Evolutionary conservation across 176 grass and related monocot genomes (phyloP), one percentile per base, ranked within the genome.

Genomic region (Melocanna baccifera): DNA sequence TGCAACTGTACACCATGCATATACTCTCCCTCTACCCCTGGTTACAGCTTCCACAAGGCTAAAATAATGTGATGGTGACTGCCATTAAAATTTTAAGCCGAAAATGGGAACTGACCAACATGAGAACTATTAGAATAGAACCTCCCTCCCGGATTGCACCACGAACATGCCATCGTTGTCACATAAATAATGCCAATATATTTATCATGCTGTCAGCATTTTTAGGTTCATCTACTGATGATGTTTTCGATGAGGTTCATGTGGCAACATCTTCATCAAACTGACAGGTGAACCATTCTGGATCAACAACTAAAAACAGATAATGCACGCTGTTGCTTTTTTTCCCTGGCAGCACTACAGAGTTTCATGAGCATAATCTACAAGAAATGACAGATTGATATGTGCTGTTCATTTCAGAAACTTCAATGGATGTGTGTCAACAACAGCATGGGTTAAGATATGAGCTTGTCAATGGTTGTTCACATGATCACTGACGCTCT

Each of bases 61-160:
- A 71, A 77, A 78, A 59, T 43, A 34, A 34, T 20, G 52, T 65
- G 22, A 75, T 26, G 14, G 30, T 39, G 42, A 63, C 22, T 48
- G 26, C 36, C 37, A 25, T 26, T 81, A 56, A 58, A 40, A 9
- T 40, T 41, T 81, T 41, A 63, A 63, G 26, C 26, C 26, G 4
- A 82, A 71, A 71, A 73, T 48, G 40, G 39, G 22, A 26, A 83
- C 37, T 62, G 62, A 57, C 69, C 57, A 74, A 62, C 29, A 53
- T 9, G 26, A 34, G 36, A 59, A 71, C 43, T 59, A 59, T 61
- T 37, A 32, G 16, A 46, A 46, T 47, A 45, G 26, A 18, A 36
- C 22, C 55, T 63, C 20, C 18, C 22, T 39, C 18, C 6, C 26
- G 19, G 43, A 84, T 2, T 37, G 28, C 22, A 20, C 23, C 71